phyloP scores from a whole-genome alignment of 2,329 filamentous ascomycete species.

The Trichoderma brevicompactum region DNA sequence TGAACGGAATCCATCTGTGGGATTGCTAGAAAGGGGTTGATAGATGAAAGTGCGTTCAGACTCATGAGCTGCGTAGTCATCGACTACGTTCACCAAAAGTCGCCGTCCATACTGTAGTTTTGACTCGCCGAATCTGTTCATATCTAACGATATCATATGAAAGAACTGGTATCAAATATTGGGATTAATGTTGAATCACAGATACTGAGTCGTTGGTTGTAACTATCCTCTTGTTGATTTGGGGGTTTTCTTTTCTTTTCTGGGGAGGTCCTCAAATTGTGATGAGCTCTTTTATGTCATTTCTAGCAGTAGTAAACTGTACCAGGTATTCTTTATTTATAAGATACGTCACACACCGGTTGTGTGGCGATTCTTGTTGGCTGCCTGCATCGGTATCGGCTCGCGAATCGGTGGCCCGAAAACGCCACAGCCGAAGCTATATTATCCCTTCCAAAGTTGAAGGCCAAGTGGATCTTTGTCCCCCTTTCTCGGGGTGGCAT shows the following conservation, averaged over 20 bases:
- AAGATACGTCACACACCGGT: not conserved
- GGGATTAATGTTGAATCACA: not conserved
- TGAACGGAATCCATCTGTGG: constrained; percentile 47
- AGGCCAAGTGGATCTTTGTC: not conserved
- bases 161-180: no score
- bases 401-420: not conserved
- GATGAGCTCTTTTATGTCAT: not conserved
- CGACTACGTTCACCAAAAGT: constrained; percentile 46
- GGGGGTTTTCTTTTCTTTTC: no score
- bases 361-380: not conserved
- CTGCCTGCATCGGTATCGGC: not conserved
- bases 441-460: not conserved
- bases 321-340: not conserved
- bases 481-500: constrained; percentile 1
- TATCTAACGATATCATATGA: not conserved
- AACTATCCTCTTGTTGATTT: not conserved
- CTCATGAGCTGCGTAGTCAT: constrained; percentile 43
- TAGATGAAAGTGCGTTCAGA: constrained; percentile 44
- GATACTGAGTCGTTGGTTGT: not conserved
- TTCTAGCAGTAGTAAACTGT: not conserved
- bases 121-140: not conserved
- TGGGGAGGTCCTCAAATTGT: no score
- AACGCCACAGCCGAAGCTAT: not conserved
- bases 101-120: constrained; percentile 37
- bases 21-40: constrained; percentile 42